Evolutionary conservation across 352 stramenopile genomes (phyloP), one percentile per base, ranked within the genome.

Genomic region (Globisporangium alternatum): DNA sequence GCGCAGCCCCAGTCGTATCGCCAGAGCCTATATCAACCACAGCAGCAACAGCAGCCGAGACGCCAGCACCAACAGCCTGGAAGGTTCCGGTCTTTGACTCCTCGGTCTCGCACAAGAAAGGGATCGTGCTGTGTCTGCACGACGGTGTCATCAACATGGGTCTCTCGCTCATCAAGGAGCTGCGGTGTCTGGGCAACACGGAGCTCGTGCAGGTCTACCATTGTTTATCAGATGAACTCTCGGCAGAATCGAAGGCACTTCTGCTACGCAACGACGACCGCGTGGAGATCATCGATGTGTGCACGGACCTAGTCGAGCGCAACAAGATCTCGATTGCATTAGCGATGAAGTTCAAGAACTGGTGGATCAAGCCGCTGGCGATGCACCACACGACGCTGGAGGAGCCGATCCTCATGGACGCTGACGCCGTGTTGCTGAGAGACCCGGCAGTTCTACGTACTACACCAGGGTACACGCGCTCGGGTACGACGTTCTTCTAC

Each of bases 321-420:
- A 41, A 49, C 6, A 8, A 25, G 17, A 19, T 68, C 15, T 54
- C 51, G 15, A 22, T 10, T 10, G 41, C 39, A 6, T 7, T 62
- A 5, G 71, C 75, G 1, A 63, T 59, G 31, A 68, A 80, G 7
- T 87, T 84, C 60, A 69, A 77, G 33, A 89, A 69, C 55, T 87
- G 75, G 67, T 89, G 78, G 80, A 75, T 89, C 67, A 89, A 89
- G 58, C 80, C 80, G 1, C 63, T 89, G 0, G 80, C 76, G 19
- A 56, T 89, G 47, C 75, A 75, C 58, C 78, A 86, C 52, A 87
- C 80, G 0, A 68, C 77, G 31, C 64, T 87, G 6, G 65, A 62
- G 4, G 70, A 89, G 47, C 67, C 83, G 15, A 51, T 87, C 12
- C 54, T 89, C 12, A 35, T 89, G 35, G 80, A 89, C 41, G 64